Conservation (phyloP, 805 yeast genomes). For the Saturnispora diversa region DNA sequence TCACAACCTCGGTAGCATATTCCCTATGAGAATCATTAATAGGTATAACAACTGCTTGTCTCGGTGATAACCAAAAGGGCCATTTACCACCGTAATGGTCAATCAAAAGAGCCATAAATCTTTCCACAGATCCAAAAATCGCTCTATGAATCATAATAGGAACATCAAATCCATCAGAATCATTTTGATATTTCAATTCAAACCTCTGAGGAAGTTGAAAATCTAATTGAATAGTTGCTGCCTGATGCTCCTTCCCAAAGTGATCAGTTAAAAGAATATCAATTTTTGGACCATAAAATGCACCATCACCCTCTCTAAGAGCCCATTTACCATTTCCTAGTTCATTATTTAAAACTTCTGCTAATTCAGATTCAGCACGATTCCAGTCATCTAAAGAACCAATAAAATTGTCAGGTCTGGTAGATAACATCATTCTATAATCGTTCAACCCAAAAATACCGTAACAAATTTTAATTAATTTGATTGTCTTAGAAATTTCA, state of each 20-base stretch:
- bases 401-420: slow-evolving; percentile 76
- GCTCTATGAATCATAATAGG: slow-evolving; percentile 98
- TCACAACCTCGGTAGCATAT: slow-evolving; percentile 44
- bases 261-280: slow-evolving; percentile 80
- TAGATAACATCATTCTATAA: slow-evolving; percentile 65
- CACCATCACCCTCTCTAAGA: slow-evolving; percentile 90
- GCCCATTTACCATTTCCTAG: slow-evolving; percentile 51
- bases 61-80: slow-evolving; percentile 96
- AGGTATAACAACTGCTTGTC: slow-evolving; percentile 83
- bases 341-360: slow-evolving; percentile 45
- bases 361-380: slow-evolving; percentile 64
- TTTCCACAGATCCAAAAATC: slow-evolving; percentile 86
- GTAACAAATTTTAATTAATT: slow-evolving; percentile 70
- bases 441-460: slow-evolving; percentile 50
- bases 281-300: slow-evolving; percentile 93
- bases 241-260: slow-evolving; percentile 76
- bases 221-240: slow-evolving; percentile 92
- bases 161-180: slow-evolving; percentile 42
- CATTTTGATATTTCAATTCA: slow-evolving; percentile 56
- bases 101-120: slow-evolving; percentile 83
- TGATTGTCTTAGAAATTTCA: slow-evolving; percentile 68
- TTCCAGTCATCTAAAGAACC: slow-evolving; percentile 79
- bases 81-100: slow-evolving; percentile 89
- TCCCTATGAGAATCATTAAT: slow-evolving; percentile 54
- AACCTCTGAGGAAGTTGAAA: slow-evolving; percentile 89